A percentile compares a stretch with the other conserved stretches of the same genome.
Conservation (phyloP, 306 rosid genomes). For the Trichosanthes cucumerina region DNA sequence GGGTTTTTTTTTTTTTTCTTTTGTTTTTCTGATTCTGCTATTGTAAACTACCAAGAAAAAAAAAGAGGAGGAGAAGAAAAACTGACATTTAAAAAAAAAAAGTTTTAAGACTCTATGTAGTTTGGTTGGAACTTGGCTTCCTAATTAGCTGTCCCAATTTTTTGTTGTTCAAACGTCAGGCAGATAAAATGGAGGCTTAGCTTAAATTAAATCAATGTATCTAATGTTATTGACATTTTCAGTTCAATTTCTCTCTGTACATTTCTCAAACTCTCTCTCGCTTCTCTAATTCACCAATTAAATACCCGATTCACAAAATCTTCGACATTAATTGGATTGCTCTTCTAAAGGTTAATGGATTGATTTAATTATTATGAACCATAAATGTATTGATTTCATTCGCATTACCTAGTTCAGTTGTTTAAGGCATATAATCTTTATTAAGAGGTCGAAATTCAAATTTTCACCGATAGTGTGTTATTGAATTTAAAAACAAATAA, state of each 20-base stretch:
- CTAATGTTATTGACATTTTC: background rate
- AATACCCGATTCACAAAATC: background rate
- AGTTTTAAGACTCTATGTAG: background rate
- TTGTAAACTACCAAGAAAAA: background rate
- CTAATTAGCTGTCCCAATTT: background rate
- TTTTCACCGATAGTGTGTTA: no score
- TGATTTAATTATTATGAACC: no score
- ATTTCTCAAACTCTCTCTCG: background rate
- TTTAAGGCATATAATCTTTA: no score
- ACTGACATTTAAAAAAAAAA: background rate
- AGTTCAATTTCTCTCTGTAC: background rate
- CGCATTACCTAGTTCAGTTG: no score
- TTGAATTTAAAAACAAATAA: no score
- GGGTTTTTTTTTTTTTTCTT: background rate
- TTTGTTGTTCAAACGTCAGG: background rate
- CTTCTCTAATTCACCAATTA: background rate
- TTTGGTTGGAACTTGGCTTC: background rate
- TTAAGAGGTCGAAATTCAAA: no score
- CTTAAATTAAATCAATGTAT: background rate
- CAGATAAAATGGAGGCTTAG: background rate
- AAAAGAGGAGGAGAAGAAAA: background rate
- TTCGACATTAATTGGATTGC: no score
- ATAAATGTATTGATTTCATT: no score
- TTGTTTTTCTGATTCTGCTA: background rate
- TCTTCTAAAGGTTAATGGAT: background rate